A percentile compares a stretch with the other conserved stretches of the same genome.
These are phyloP conservation scores for Alternaria hordeiaustralica DNA, from an alignment of 2,329 filamentous ascomycete genomes.

Conservation along the genomic window DNA sequence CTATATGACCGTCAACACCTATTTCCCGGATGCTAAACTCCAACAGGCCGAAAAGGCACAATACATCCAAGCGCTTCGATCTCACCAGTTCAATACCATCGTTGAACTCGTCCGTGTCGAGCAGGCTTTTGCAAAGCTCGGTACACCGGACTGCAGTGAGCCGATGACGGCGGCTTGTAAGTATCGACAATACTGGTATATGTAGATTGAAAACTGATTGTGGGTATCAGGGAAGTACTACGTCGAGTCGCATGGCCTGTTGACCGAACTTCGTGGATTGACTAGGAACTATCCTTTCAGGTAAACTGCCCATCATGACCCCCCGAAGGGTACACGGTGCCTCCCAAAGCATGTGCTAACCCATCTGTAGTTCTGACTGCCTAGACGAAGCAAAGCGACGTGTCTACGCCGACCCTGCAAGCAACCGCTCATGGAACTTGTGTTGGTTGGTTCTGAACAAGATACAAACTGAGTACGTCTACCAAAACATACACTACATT, in stretches of 20 bases:
- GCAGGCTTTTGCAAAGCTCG: constrained; percentile 65
- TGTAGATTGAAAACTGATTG: constrained; percentile 10
- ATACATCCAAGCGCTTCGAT: constrained; percentile 68
- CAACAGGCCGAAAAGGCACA: constrained; percentile 57
- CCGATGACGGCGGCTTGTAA: constrained; percentile 73
- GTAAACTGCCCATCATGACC: constrained; percentile 18
- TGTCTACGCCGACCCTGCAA: constrained; percentile 68
- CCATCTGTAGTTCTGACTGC: constrained; percentile 60
- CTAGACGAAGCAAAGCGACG: constrained; percentile 69
- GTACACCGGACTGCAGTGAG: constrained; percentile 65
- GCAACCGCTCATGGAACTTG: constrained; percentile 76
- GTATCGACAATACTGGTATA: too few relatives aligned
- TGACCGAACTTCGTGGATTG: constrained; percentile 72
- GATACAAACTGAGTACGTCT: constrained; percentile 67
- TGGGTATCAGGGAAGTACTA: constrained; percentile 63
- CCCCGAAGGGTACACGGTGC: background rate
- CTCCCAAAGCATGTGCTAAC: background rate
- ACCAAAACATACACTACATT: background rate
- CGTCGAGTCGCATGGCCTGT: constrained; percentile 71
- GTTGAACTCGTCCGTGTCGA: constrained; percentile 76
- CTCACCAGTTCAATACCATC: constrained; percentile 75
- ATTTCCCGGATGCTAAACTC: background rate
- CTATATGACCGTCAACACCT: background rate
- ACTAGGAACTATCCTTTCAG: constrained; percentile 71
- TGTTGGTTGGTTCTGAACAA: constrained; percentile 75